Evolutionary conservation across 2,329 filamentous ascomycete genomes (phyloP).

Genomic region (Penicillium occitanis): DNA sequence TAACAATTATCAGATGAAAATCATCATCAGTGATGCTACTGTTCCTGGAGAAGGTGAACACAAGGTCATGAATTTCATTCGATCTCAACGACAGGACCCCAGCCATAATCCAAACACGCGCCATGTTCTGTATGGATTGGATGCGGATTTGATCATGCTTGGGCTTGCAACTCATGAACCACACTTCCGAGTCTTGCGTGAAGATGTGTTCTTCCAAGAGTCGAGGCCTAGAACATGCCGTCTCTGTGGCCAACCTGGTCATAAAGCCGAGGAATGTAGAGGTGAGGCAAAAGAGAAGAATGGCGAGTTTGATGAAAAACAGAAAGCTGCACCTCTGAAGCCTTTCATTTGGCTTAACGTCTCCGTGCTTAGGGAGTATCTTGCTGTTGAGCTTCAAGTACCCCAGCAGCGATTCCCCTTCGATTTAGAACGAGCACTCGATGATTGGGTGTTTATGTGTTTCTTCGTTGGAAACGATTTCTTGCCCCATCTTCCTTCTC

Average conservation of each 20-base stretch:
- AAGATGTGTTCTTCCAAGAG: slow-evolving; percentile 94
- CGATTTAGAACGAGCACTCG: slow-evolving; percentile 88
- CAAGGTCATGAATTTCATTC: slow-evolving; percentile 98
- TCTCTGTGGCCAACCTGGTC: slow-evolving; percentile 88
- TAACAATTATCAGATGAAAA: slow-evolving; percentile 62
- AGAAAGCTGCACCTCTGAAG: slow-evolving; percentile 68
- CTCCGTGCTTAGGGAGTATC: slow-evolving; percentile 84
- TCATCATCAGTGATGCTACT: slow-evolving; percentile 97
- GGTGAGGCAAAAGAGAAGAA: slow-evolving; percentile 75
- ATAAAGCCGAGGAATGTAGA: slow-evolving; percentile 81
- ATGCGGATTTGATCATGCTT: slow-evolving; percentile 98
- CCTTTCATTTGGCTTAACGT: slow-evolving; percentile 99
- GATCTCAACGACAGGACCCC: slow-evolving; percentile 85
- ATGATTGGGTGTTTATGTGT: slow-evolving; percentile 99
- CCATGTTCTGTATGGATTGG: slow-evolving; percentile 96
- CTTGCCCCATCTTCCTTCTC: slow-evolving; percentile 90
- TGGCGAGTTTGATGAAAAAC: slow-evolving; percentile 79
- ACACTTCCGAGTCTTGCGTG: slow-evolving; percentile 90
- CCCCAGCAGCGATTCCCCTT: slow-evolving; percentile 82
- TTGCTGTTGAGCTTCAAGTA: slow-evolving; percentile 84
- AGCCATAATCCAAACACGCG: slow-evolving; percentile 95
- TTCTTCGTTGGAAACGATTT: slow-evolving; percentile 99
- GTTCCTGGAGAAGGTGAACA: slow-evolving; percentile 98
- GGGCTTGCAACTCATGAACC: slow-evolving; percentile 96
- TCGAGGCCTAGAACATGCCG: slow-evolving; percentile 78